Evolutionary conservation across 2,329 filamentous ascomycete species (phyloP), one percentile per base, ranked within the genome.

Genomic region (Ophiostoma quercus): DNA sequence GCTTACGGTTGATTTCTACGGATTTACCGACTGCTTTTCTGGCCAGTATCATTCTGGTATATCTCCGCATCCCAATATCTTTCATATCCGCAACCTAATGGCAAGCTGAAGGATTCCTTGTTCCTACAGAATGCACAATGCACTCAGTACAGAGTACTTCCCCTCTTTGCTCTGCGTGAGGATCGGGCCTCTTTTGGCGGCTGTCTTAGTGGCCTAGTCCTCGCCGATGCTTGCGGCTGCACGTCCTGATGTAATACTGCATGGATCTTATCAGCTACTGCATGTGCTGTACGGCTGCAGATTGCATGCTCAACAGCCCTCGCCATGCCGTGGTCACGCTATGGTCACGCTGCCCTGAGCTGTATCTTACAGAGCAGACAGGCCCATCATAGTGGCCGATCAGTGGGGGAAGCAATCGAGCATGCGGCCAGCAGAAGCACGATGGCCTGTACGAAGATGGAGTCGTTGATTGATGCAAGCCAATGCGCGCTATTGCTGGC

Each of bases 381-480:
- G 71, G 68, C 67, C 70, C 71, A 67, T 51, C 66, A 66, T 68
- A 60, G 67, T 63, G 71, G 70, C 51, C 67, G 73, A 73, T 74
- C 70, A 68, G 68, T 71, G 72, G 71, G 69, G 70, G 72, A 68
- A 57, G 57, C 29, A 66, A 67, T 71, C 70, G 62, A 68, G 43
- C 29, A 63, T 47, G 43, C n/a, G 29, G 39, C 19, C 25, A 41
- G n/a, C 8, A 19, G 39, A 8, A 37, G 68, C 60, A 25, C 32
- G 65, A 69, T 54, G 11, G 19, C 12, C 68, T 39, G 19, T 47
- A 19, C 19, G 39, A 14, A 41, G 39, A 41, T n/a, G 32, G 19
- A 16, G 34, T 7, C 29, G 41, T 62, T 57, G 39, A 34, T 34
- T 34, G 9, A 39, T 39, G 37, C 4, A 8, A 9, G 9, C 51